Evolutionary conservation across 2,329 filamentous ascomycete genomes (phyloP).

Genomic region (Penicillium sp.): DNA sequence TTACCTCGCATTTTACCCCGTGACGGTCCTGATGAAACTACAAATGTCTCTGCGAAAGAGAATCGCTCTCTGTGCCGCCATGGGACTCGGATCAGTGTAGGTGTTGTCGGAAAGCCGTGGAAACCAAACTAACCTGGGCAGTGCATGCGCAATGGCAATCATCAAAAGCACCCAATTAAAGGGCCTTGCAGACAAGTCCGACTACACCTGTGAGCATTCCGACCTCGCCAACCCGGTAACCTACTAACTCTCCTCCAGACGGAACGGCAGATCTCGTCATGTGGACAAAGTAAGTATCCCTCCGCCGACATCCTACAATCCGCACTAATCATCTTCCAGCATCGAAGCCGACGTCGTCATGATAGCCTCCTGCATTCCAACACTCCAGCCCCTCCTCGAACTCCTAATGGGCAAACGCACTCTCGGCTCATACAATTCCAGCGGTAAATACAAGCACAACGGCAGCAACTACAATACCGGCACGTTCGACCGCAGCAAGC

Average conservation of each 20-base stretch:
- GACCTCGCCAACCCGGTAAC: not conserved
- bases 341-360: conserved; percentile 35
- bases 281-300: conserved; percentile 44
- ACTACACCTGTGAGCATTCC: conserved; percentile 31
- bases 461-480: conserved; percentile 3
- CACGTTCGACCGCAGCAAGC: conserved; percentile 9
- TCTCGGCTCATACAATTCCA: conserved; percentile 14
- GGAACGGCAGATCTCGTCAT: conserved; percentile 45
- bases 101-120: not conserved
- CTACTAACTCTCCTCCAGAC: conserved; percentile 14
- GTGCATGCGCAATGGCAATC: conserved; percentile 33
- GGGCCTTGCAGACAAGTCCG: conserved; percentile 23
- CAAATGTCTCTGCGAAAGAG: conserved; percentile 10
- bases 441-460: conserved; percentile 11
- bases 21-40: conserved; percentile 15
- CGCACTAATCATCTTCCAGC: conserved; percentile 6
- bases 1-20: conserved; percentile 34
- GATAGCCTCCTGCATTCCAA: conserved; percentile 37
- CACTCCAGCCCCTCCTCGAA: conserved; percentile 33
- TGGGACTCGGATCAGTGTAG: conserved; percentile 34
- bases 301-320: not conserved
- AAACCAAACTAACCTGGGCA: conserved; percentile 8
- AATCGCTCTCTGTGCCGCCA: conserved; percentile 14
- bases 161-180: conserved; percentile 34
- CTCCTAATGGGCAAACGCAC: conserved; percentile 17